Base-by-base conservation (phyloP, 2,329 filamentous ascomycete genomes). In the Drechslerella stenobrocha region DNA sequence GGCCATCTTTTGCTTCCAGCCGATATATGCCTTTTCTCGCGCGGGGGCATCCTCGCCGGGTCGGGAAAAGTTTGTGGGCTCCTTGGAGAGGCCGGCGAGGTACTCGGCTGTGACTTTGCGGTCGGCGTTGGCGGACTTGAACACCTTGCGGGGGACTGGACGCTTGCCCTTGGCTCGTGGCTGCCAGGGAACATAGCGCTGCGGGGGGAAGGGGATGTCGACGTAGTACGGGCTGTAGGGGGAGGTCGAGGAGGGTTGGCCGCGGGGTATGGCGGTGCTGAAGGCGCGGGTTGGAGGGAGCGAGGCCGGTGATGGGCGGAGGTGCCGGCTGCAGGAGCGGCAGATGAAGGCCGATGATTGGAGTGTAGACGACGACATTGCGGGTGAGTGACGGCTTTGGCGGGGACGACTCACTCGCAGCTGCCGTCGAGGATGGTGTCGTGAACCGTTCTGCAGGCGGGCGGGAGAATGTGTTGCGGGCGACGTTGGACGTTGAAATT, bases 1-100 rank as follows among this genome's bases (percentile, higher is more conserved):
- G 23, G 91, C 88, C 81, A 96, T 85, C 47, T 81, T 80, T 51
- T 82, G 81, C 77, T 88, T 91, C 84, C 88, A 92, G 65, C 78
- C 75, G 52, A 81, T 77, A 71, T 80, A 78, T 69, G 63, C 48
- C 64, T 63, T 69, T 51, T 63, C 56, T 13, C 23, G 55, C 1
- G 46, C 57, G 2, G 56, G 58, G 2, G 64, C 52, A 24, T 56
- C 48, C 11, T 78, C 80, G 63, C 80, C 76, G 46, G 75, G 76
- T 70, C 35, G 63, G 60, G 24, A 74, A 74, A 20, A 72, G 70
- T 45, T 76, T 73, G 55, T 30, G 15, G 63, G 63, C 34, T 67
- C 55, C 77, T 74, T 28, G 74, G 73, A 51, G 45, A 69, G 57
- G 7, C 52, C 24, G 26, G 64, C 45, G 51, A 69, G 57, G 40